These are phyloP conservation scores for Talaromyces sp. DNA, from an alignment of 2,329 filamentous ascomycete genomes.

Conservation along the genomic window DNA sequence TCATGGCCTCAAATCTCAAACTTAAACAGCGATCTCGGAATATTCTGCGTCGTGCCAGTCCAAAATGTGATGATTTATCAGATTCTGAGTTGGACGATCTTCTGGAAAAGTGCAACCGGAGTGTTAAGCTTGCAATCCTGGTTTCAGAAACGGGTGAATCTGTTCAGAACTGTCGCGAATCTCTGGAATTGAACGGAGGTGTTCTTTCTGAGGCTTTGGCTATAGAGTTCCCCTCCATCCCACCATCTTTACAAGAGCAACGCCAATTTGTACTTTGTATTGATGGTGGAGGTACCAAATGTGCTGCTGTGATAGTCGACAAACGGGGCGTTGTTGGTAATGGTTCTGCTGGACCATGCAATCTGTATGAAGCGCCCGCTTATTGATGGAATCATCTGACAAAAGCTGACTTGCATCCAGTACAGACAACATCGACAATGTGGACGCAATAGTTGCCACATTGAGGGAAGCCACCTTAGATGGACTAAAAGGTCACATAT, in stretches of 20 bases:
- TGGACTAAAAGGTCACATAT: constrained; percentile 14
- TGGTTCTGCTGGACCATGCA: constrained; percentile 43
- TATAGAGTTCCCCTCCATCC: constrained; percentile 3
- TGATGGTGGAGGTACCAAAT: constrained; percentile 49
- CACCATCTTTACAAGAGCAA: background rate
- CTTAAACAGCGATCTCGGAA: constrained; percentile 39
- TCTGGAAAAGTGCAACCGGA: constrained; percentile 30
- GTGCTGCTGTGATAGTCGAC: constrained; percentile 41
- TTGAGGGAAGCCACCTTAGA: constrained; percentile 24
- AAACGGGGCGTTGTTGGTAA: constrained; percentile 25
- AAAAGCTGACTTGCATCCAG: constrained; percentile 5
- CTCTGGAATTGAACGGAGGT: constrained; percentile 26
- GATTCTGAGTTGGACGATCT: constrained; percentile 33
- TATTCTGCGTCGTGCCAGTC: constrained; percentile 34
- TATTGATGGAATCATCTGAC: no score
- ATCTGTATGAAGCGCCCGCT: constrained; percentile 37
- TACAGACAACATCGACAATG: constrained; percentile 20
- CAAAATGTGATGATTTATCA: constrained; percentile 15
- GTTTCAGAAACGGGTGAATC: constrained; percentile 28
- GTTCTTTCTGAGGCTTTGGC: constrained; percentile 28
- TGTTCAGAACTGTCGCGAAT: constrained; percentile 26
- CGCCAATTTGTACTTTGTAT: constrained; percentile 38
- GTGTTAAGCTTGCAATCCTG: constrained; percentile 40
- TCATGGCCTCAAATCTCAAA: constrained; percentile 45
- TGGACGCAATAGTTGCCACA: constrained; percentile 29